phyloP scores from a whole-genome alignment of 257 asterid species.

The Thymus quinquecostatus region DNA sequence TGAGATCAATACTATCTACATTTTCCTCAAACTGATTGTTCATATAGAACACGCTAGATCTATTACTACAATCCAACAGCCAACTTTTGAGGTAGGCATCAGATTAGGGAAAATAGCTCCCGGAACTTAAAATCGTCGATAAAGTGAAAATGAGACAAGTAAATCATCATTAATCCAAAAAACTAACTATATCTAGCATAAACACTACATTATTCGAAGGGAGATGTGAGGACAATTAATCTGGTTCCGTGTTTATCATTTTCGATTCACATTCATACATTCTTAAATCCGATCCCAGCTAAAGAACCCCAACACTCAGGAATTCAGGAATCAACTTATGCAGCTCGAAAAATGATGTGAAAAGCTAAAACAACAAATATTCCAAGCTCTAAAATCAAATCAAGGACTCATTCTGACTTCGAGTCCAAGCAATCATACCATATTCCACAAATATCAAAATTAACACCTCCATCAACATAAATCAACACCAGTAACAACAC shows the following conservation, averaged over 20 bases:
- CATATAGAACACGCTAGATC: background rate
- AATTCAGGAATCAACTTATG: background rate
- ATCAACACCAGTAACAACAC: background rate
- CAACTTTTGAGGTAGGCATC: background rate
- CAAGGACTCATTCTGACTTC: slow-evolving; percentile 5
- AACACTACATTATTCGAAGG: background rate
- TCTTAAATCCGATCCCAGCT: slow-evolving; percentile 18
- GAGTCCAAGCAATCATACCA: slow-evolving; percentile 24
- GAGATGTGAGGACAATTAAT: background rate
- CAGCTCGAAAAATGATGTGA: background rate
- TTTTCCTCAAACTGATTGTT: background rate
- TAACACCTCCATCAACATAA: slow-evolving; percentile 3
- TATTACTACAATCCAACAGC: background rate
- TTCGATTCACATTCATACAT: background rate
- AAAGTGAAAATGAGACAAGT: background rate
- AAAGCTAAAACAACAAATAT: background rate
- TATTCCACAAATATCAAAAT: slow-evolving; percentile 6
- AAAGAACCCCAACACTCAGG: slow-evolving; percentile 2
- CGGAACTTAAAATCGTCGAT: background rate
- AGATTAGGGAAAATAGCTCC: background rate
- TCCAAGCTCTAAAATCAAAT: background rate
- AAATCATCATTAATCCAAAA: too few species aligned
- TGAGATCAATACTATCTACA: background rate
- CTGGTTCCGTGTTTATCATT: background rate
- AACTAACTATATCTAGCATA: background rate